Evolutionary conservation across 2,329 filamentous ascomycete genomes (phyloP).

Genomic region (Scolecobasidium constrictum): DNA sequence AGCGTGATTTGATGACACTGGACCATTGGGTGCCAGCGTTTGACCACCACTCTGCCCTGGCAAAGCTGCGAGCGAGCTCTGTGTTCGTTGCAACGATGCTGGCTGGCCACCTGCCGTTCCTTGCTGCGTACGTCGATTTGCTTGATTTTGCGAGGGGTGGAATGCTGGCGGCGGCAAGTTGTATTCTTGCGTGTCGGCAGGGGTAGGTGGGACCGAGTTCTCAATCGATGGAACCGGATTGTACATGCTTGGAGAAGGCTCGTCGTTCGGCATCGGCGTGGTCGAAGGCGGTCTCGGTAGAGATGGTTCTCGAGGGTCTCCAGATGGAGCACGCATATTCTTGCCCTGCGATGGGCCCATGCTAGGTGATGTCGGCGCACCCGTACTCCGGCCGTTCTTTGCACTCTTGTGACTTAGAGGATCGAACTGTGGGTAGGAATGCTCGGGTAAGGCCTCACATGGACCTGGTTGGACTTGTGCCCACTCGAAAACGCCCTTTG

Average conservation of each 20-base stretch:
- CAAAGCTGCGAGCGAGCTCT: too few relatives aligned
- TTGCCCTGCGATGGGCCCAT: background rate
- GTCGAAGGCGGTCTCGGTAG: background rate
- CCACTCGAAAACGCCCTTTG: background rate
- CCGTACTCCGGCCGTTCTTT: too few relatives aligned
- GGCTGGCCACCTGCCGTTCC: too few relatives aligned
- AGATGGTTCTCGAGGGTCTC: background rate
- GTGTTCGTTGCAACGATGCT: too few relatives aligned
- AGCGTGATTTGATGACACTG: too few relatives aligned
- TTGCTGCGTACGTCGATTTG: too few relatives aligned
- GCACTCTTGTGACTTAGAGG: background rate
- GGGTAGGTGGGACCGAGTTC: background rate
- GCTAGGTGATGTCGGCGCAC: conserved; percentile 1
- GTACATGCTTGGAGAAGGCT: background rate
- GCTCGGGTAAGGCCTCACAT: background rate
- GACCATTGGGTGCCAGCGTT: too few relatives aligned
- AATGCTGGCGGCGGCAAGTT: background rate
- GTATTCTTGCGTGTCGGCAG: background rate
- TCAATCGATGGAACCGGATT: conserved; percentile 5
- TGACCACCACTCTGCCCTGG: too few relatives aligned
- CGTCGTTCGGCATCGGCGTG: background rate
- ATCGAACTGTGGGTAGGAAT: background rate
- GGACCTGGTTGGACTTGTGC: background rate
- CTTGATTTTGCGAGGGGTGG: too few relatives aligned
- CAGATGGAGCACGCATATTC: background rate